Conservation (phyloP, 2,329 filamentous ascomycete genomes). For the Clonostachys byssicola region DNA sequence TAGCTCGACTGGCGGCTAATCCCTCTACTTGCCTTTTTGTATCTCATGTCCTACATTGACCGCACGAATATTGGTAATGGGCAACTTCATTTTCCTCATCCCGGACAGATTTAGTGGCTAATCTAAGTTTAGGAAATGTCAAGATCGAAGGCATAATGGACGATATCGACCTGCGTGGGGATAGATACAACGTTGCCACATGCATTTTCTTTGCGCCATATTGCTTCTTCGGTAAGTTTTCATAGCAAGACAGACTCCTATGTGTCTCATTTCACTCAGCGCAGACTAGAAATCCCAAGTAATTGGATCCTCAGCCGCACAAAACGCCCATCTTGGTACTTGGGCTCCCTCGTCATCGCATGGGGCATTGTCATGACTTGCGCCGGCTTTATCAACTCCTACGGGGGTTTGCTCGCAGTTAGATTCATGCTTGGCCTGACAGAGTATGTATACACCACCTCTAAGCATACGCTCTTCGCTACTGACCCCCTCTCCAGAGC, state of each 20-base stretch:
- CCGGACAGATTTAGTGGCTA: neutral
- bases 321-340: slow-evolving; percentile 46
- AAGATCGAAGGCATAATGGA: slow-evolving; percentile 57
- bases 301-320: slow-evolving; percentile 23
- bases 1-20: neutral
- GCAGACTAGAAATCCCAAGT: slow-evolving; percentile 23
- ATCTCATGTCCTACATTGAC: slow-evolving; percentile 1
- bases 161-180: slow-evolving; percentile 50
- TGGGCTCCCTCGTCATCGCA: slow-evolving; percentile 77
- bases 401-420: slow-evolving; percentile 70
- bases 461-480: neutral
- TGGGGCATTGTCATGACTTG: slow-evolving; percentile 74
- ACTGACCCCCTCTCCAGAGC: neutral
- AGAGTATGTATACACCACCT: slow-evolving; percentile 29
- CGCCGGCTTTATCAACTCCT: slow-evolving; percentile 76
- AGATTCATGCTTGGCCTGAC: slow-evolving; percentile 82
- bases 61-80: slow-evolving; percentile 1
- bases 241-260: neutral
- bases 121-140: slow-evolving; percentile 43
- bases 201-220: slow-evolving; percentile 16
- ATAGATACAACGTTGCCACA: slow-evolving; percentile 54
- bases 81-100: neutral
- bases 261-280: slow-evolving; percentile 33
- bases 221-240: neutral
- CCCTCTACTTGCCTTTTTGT: neutral